Base-by-base conservation (phyloP, 371 early-diverging fungal species). In the Rhizopus microsporus region DNA sequence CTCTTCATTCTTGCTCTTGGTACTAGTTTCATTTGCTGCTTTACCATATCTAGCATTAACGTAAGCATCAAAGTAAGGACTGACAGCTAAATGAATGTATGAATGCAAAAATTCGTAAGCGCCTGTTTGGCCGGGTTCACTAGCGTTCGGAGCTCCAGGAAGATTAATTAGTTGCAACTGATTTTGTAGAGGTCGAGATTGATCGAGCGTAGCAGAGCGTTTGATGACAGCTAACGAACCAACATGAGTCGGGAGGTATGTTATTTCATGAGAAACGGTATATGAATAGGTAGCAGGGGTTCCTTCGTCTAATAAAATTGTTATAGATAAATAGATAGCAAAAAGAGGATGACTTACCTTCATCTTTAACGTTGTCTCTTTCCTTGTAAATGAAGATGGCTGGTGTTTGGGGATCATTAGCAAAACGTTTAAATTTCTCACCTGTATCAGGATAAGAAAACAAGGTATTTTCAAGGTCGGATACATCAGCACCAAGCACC, bases 1-100 rank as follows among this genome's bases (percentile, higher is more conserved):
- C 56, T 95, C 95, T 78, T 95, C 94, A 47, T 93, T 85, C 51
- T 79, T 80, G 42, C 73, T 71, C 39, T 68, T 77, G 16, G 61
- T 43, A 12, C 58, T 59, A 12, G 60, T 56, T 23, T 68, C 72
- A 37, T 58, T 59, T 50, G 65, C 73, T 16, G 50, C 33, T 13
- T 82, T 74, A n/a, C 76, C 77, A 52, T 84, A 83, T 64, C 88
- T 84, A 35, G 91, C 87, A 54, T 84, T 78, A 32, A 93, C 93
- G 62, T 88, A 96, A 13, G 98, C 95, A 65, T 97, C 93, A 68
- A 98, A 97, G 75, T 93, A 96, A n/a, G 98, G 98, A 23, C 93
- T 85, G 57, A 97, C 94, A 7, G 94, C 98, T 63, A 92, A 85
- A 69, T 95, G 97, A 62, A 98, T 89, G 60, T 92, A 92, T 0